Evolutionary conservation across 306 rosid genomes (phyloP), one percentile per base, ranked within the genome.

Genomic region (Vicia faba): DNA sequence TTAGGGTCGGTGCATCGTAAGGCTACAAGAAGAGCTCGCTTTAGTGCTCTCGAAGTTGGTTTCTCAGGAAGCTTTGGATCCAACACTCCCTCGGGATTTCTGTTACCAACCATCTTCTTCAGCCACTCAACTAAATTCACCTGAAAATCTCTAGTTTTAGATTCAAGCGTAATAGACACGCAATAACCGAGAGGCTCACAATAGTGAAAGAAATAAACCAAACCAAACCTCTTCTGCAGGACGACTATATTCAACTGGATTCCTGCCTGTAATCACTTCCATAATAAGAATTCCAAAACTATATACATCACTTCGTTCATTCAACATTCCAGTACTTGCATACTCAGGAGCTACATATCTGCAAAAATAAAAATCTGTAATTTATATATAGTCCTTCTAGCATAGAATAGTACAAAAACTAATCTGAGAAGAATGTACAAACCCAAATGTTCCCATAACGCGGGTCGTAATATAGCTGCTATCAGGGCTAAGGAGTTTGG

Each of bases 381-480:
- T 45, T 25, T 41, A 14, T 43, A 39, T 36, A 18, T 33, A 35
- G 16, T 19, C 35, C 57, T 25, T n/a, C 8, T 0, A 44, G 4
- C 29, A 46, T 1, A 1, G 31, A 53, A 9, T 40, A 15, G n/a
- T 12, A 53, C 14, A 72, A 4, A 46, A 3, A 10, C 11, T 8
- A 48, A 54, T 19, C 35, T 20, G 45, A 69, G 70, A 44, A 70
- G 41, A 49, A 0, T 59, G 16, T 57, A 82, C 88, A 18, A 70
- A 91, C 96, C 96, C 97, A 73, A 91, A 88, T 66, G 96, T 91
- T 49, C 97, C 97, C 97, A 91, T 88, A 48, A 91, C 97, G 5
- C 97, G 96, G 23, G 97, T 91, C 50, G 97, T 91, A 7, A 88
- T 79, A 61, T 88, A 86, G 81, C 87, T 91, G 65, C 68, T 82